Evolutionary conservation across 192 early-diverging fungal genomes (phyloP).

Genomic region (Coemansia sp.): DNA sequence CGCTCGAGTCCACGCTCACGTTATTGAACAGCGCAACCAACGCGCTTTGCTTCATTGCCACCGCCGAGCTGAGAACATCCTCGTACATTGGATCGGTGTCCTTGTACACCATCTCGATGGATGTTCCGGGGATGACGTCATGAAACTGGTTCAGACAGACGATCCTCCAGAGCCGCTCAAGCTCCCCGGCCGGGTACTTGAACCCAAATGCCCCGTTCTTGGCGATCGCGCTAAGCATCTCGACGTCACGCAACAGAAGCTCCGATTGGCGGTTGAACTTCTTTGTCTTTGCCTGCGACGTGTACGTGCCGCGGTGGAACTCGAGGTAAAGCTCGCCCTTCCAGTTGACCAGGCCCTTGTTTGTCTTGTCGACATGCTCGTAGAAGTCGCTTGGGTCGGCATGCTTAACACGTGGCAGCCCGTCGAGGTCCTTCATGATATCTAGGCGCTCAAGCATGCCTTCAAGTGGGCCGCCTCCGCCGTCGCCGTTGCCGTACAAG

Average conservation of each 20-base stretch:
- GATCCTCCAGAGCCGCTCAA: conserved; percentile 87
- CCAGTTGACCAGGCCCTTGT: conserved; percentile 76
- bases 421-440: conserved; percentile 75
- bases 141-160: conserved; percentile 96
- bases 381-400: conserved; percentile 84
- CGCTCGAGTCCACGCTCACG: conserved; percentile 4
- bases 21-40: conserved; percentile 43
- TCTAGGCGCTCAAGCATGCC: conserved; percentile 83
- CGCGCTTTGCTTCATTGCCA: conserved; percentile 48
- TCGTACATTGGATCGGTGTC: conserved; percentile 67
- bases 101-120: conserved; percentile 86
- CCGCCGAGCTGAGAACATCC: conserved; percentile 40
- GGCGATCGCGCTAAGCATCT: conserved; percentile 66
- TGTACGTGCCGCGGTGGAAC: conserved; percentile 97
- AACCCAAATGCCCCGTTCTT: conserved; percentile 12
- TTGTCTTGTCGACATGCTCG: conserved; percentile 68
- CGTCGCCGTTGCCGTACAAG: conserved; percentile 96
- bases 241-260: conserved; percentile 79
- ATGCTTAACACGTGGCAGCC: conserved; percentile 68
- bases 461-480: conserved; percentile 85
- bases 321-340: conserved; percentile 99
- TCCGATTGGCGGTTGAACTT: conserved; percentile 84
- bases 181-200: conserved; percentile 70
- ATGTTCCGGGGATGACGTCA: conserved; percentile 91
- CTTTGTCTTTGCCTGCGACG: conserved; percentile 85